A percentile compares a stretch with the other conserved stretches of the same genome.
These are phyloP conservation scores for Candida hungchunana DNA, from an alignment of 805 yeast genomes.

Conservation along the genomic window DNA sequence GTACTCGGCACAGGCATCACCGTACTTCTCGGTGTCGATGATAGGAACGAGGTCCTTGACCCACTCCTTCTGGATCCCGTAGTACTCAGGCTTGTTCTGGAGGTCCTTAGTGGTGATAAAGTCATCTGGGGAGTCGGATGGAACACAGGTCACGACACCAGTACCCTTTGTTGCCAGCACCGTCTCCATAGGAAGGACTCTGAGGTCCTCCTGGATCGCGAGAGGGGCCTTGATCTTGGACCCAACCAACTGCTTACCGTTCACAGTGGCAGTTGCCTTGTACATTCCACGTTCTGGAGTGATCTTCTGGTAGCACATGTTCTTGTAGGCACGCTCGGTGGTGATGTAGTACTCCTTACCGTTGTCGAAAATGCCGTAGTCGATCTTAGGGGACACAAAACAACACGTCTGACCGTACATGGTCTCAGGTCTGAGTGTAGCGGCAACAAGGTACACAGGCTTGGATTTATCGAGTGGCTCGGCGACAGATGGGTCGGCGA, in stretches of 20 bases:
- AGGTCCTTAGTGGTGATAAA: conserved; percentile 82
- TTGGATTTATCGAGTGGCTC: no score
- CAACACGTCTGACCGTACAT: conserved; percentile 99
- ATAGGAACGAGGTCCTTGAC: conserved; percentile 72
- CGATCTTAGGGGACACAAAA: conserved; percentile 93
- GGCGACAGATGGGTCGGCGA: no score
- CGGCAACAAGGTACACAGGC: conserved; percentile 83
- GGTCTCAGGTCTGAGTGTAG: conserved; percentile 97
- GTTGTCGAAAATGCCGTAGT: conserved; percentile 86
- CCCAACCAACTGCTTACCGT: no score
- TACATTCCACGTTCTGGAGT: no score
- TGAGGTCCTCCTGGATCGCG: no score
- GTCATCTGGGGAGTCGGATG: conserved; percentile 99
- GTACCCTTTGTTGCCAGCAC: conserved; percentile 95
- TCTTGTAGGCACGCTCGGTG: conserved; percentile 93
- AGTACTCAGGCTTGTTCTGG: conserved; percentile 85
- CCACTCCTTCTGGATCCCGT: conserved; percentile 88
- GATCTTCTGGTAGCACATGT: no score
- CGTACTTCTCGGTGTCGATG: conserved; percentile 79
- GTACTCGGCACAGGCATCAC: conserved; percentile 81
- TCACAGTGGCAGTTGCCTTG: no score
- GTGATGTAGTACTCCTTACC: conserved; percentile 81
- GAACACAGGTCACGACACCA: conserved; percentile 98
- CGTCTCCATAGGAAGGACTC: no score
- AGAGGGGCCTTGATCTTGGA: no score